Evolutionary conservation across 306 rosid species (phyloP).

Genomic region (Trifolium subterraneum): DNA sequence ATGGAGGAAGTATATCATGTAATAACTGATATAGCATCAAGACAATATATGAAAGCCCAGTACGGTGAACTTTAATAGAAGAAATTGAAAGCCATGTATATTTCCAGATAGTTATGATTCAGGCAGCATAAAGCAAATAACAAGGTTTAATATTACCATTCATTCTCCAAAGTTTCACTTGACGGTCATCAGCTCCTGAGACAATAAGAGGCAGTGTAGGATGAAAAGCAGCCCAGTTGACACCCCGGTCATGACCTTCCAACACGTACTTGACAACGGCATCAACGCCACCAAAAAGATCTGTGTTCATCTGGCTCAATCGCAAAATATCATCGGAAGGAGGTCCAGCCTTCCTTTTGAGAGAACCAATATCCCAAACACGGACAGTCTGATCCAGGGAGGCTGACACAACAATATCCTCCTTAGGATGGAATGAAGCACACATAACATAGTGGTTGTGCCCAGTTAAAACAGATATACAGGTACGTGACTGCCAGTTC

Average conservation of each 20-base stretch:
- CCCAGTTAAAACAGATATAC: slow-evolving; percentile 94
- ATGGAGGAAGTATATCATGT: neutral
- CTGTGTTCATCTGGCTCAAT: slow-evolving; percentile 93
- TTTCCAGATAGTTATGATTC: slow-evolving; percentile 25
- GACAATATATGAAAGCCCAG: neutral
- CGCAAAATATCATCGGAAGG: slow-evolving; percentile 91
- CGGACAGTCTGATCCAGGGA: slow-evolving; percentile 97
- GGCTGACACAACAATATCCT: slow-evolving; percentile 94
- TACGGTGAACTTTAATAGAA: slow-evolving; percentile 11
- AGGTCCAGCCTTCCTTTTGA: slow-evolving; percentile 89
- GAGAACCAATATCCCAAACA: slow-evolving; percentile 96
- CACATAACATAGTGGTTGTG: slow-evolving; percentile 99
- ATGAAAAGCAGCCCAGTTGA: slow-evolving; percentile 98
- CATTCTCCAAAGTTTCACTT: slow-evolving; percentile 97
- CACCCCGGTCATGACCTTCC: slow-evolving; percentile 99
- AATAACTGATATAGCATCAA: slow-evolving; percentile 16
- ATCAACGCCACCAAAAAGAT: slow-evolving; percentile 95
- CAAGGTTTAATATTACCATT: slow-evolving; percentile 59
- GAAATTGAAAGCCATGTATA: slow-evolving; percentile 16
- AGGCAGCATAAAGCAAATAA: slow-evolving; percentile 30
- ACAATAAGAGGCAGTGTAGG: slow-evolving; percentile 93
- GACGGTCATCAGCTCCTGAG: slow-evolving; percentile 97
- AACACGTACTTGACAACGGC: slow-evolving; percentile 92
- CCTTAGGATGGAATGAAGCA: slow-evolving; percentile 93
- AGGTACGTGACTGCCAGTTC: slow-evolving; percentile 99